phyloP scores from a whole-genome alignment of 192 early-diverging fungal species.

The Jimgerdemannia flammicorona region DNA sequence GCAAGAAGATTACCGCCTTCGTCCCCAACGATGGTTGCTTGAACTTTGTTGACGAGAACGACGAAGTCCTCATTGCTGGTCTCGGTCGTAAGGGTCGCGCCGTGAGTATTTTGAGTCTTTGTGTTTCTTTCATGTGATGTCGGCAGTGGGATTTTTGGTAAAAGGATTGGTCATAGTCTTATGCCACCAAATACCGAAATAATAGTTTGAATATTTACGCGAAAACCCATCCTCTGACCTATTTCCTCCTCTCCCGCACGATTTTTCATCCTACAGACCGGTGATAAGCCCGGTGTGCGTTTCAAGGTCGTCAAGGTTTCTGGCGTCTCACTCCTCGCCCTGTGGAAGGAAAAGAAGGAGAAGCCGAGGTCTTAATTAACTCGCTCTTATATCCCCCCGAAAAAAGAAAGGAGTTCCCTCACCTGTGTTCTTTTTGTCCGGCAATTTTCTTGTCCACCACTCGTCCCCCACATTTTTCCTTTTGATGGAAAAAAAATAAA shows the following conservation, averaged over 20 bases:
- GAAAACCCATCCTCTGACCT: not conserved
- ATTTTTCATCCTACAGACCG: constrained; percentile 51
- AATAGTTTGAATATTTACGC: too few relatives aligned
- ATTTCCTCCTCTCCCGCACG: constrained; percentile 14
- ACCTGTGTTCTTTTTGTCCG: too few relatives aligned
- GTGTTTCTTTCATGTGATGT: constrained; percentile 1
- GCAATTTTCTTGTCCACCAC: too few relatives aligned
- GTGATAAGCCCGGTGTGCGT: constrained; percentile 99
- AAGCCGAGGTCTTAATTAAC: constrained; percentile 85
- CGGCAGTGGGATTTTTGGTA: not conserved
- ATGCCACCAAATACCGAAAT: too few relatives aligned
- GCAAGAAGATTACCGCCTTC: constrained; percentile 99
- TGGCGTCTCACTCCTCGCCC: constrained; percentile 96
- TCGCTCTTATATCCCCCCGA: too few relatives aligned
- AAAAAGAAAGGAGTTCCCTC: too few relatives aligned
- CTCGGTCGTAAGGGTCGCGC: constrained; percentile 99
- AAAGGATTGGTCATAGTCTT: too few relatives aligned
- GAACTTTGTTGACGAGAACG: constrained; percentile 99
- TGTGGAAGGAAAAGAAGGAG: constrained; percentile 99
- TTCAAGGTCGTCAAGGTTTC: constrained; percentile 99
- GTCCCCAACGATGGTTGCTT: constrained; percentile 99
- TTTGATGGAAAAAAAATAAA: too few relatives aligned
- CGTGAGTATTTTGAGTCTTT: constrained; percentile 43
- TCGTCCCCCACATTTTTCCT: too few relatives aligned
- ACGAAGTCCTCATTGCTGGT: constrained; percentile 99